Base-by-base conservation (phyloP, 176 grass and related monocot species). In the Hordeum marinum region DNA sequence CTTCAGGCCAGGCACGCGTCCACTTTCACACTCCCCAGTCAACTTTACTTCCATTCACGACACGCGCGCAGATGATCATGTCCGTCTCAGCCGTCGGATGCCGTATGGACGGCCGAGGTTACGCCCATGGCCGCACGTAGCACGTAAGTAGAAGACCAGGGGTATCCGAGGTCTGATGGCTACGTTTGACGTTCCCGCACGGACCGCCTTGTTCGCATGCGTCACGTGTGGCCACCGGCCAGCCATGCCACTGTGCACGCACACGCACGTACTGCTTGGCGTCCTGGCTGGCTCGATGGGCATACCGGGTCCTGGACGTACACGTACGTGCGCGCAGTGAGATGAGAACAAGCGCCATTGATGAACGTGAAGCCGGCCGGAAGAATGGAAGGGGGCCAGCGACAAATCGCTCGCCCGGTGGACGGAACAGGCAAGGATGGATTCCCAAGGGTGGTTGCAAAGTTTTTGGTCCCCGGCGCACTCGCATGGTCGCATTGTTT, bases 241-340 rank as follows among this genome's bases (percentile, higher is more conserved):
- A 75, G 15, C 14, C 29, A 6, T 15, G 5, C 7, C 24, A 32
- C 41, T 73, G 5, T 6, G 29, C 15, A 18, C 70, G 24, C 9
- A 15, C 41, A 24, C 13, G 70, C 70, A 46, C 8, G 68, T 72
- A 57, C 52, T 55, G 24, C 37, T 67, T 43, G 11, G 3, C 40
- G 26, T 68, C 77, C 87, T 76, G 50, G 78, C 77, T 89, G 88
- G 77, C 52, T 11, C 14, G 79, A 82, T 83, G 10, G 80, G 73
- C 39, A 41, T n/a, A 11, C 55, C 9, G 11, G 37, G 35, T n/a
- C 26, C 13, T 1, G 82, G 24, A 24, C 57, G 41, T 24, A 79
- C 24, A 79, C 35, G 50, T 55, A 21, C 18, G 2, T 1, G 7
- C 4, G 29, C 29, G 29, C 4, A 34, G 32, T 9, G 18, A n/a